phyloP scores from a whole-genome alignment of 2,329 filamentous ascomycete species.

The Trichophaea hybrida region DNA sequence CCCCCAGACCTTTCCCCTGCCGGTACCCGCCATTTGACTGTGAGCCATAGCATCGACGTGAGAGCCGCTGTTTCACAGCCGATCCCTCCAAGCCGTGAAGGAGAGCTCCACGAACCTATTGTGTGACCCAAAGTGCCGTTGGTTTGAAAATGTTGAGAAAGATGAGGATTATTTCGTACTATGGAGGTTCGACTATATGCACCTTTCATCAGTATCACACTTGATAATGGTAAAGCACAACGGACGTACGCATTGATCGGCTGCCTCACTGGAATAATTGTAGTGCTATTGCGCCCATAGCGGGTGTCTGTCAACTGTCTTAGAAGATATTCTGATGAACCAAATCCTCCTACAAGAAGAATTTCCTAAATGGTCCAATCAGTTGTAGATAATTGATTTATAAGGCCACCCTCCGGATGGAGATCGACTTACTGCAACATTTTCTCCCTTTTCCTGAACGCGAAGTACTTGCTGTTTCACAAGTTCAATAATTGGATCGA shows the following conservation, averaged over 20 bases:
- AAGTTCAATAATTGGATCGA: conserved; percentile 54
- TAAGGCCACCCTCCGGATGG: neutral
- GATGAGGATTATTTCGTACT: neutral
- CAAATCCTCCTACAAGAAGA: conserved; percentile 67
- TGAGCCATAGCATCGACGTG: conserved; percentile 64
- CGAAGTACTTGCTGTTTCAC: conserved; percentile 32
- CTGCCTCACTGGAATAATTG: conserved; percentile 36
- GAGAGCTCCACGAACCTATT: conserved; percentile 44
- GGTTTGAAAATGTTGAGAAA: neutral
- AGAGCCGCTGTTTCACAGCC: conserved; percentile 61
- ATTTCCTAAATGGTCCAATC: conserved; percentile 47
- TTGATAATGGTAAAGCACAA: conserved; percentile 47
- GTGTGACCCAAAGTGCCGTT: conserved; percentile 7
- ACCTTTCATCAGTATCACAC: conserved; percentile 53
- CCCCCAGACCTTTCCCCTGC: neutral
- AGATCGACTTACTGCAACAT: neutral
- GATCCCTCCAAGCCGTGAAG: conserved; percentile 61
- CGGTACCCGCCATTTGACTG: neutral
- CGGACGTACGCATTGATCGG: conserved; percentile 29
- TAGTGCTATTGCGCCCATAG: neutral
- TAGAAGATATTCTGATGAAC: conserved; percentile 64
- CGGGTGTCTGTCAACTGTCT: conserved; percentile 50
- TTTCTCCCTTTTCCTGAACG: conserved; percentile 10
- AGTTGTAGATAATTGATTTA: neutral
- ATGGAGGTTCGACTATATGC: conserved; percentile 59